These are phyloP conservation scores for Backusella parvicylindrica DNA, from an alignment of 192 early-diverging fungal genomes.

Conservation along the genomic window DNA sequence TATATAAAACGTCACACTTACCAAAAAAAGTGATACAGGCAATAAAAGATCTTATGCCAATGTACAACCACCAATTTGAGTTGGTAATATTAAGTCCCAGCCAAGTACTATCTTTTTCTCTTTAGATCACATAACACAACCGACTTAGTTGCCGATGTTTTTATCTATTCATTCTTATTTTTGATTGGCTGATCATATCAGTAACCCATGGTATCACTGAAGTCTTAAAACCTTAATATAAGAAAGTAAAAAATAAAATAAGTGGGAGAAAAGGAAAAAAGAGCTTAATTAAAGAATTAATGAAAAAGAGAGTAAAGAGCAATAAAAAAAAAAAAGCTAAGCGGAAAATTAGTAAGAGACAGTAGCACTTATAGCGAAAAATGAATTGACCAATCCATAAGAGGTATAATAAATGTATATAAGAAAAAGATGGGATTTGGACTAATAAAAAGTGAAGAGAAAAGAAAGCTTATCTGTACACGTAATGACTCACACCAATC, in stretches of 20 bases:
- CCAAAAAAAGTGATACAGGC: neutral
- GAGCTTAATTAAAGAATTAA: neutral
- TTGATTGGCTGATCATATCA: neutral
- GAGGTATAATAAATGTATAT: slow-evolving; percentile 1
- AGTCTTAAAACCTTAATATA: neutral
- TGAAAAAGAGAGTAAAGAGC: neutral
- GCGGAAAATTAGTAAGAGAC: neutral
- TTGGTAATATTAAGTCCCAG: neutral
- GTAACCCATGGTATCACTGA: neutral
- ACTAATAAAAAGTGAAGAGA: neutral
- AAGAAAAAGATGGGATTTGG: slow-evolving; percentile 2
- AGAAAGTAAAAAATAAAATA: neutral
- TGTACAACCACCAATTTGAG: neutral
- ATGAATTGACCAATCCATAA: neutral
- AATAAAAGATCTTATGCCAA: neutral
- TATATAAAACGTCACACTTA: neutral
- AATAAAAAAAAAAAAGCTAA: neutral
- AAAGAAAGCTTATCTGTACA: neutral
- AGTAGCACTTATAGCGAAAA: neutral
- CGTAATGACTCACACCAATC: slow-evolving; percentile 30
- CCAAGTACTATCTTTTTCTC: neutral
- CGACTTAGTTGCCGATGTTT: neutral
- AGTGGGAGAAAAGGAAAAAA: neutral
- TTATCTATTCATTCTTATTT: neutral
- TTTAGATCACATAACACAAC: neutral